phyloP scores from a whole-genome alignment of 371 early-diverging fungal genomes.

The Mucor circinelloides region DNA sequence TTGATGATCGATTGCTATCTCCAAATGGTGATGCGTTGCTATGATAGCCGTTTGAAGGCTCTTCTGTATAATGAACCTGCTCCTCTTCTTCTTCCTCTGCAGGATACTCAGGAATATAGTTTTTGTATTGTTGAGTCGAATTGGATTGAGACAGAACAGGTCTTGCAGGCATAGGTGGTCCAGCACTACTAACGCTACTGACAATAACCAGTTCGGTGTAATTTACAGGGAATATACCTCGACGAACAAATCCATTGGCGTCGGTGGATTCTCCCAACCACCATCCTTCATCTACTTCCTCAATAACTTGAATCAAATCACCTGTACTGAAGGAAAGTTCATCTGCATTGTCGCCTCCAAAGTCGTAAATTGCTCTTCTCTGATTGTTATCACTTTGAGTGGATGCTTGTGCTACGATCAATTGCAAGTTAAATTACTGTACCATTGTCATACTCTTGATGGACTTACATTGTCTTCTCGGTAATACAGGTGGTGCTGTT shows the following conservation, averaged over 20 bases:
- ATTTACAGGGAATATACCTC: slow-evolving; percentile 83
- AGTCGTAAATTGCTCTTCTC: slow-evolving; percentile 59
- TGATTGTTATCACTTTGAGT: background rate
- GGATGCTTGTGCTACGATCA: slow-evolving; percentile 19
- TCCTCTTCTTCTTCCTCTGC: background rate
- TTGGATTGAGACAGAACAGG: slow-evolving; percentile 1
- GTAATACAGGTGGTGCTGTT: slow-evolving; percentile 24
- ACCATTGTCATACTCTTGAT: background rate
- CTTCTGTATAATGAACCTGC: background rate
- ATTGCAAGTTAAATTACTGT: background rate
- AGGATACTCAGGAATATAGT: slow-evolving; percentile 3
- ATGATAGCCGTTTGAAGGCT: background rate
- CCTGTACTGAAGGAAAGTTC: slow-evolving; percentile 72
- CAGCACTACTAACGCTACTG: background rate
- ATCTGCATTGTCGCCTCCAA: slow-evolving; percentile 63
- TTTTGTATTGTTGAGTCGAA: background rate
- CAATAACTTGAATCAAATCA: slow-evolving; percentile 74
- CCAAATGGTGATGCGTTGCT: slow-evolving; percentile 6
- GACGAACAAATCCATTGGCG: slow-evolving; percentile 13
- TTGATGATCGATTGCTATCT: background rate
- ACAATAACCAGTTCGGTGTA: slow-evolving; percentile 57
- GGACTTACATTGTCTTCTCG: slow-evolving; percentile 26
- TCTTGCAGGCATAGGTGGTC: slow-evolving; percentile 20
- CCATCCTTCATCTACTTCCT: slow-evolving; percentile 86
- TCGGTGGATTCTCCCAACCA: slow-evolving; percentile 77